phyloP scores from a whole-genome alignment of 2,329 filamentous ascomycete genomes.

The Colletotrichum sp. region DNA sequence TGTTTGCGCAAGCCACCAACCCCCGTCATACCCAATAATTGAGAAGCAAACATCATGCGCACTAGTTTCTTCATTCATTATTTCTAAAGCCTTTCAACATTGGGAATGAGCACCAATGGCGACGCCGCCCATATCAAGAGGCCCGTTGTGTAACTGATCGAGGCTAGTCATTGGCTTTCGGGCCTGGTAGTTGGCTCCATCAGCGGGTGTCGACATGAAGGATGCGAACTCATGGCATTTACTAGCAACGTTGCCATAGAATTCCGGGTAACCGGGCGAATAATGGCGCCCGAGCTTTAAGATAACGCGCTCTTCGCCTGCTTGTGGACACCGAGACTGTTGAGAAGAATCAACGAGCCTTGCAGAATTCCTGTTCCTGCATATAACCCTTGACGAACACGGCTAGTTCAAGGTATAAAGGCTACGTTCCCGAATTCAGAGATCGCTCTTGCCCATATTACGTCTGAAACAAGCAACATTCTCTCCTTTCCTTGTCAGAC shows the following conservation, averaged over 20 bases:
- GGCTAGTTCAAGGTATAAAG: background rate
- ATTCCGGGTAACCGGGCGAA: background rate
- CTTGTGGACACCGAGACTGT: background rate
- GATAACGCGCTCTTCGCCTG: background rate
- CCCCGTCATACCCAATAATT: background rate
- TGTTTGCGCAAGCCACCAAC: background rate
- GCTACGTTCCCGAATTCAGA: background rate
- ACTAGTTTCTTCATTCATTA: background rate
- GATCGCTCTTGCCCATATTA: background rate
- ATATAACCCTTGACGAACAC: background rate
- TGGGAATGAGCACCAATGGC: background rate
- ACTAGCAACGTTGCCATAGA: background rate
- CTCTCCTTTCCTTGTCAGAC: background rate
- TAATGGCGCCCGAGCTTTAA: background rate
- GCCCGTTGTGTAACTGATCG: background rate
- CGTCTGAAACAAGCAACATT: accelerated
- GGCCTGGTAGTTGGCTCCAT: accelerated
- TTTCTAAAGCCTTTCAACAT: background rate
- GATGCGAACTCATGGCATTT: background rate
- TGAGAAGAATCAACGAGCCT: background rate
- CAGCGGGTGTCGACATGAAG: background rate
- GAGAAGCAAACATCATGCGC: background rate
- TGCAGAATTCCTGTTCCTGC: background rate
- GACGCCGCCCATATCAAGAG: background rate
- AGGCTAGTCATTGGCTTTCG: background rate